Evolutionary conservation across 176 grass and related monocot genomes (phyloP), one percentile per base, ranked within the genome.

Genomic region (Poa annua): DNA sequence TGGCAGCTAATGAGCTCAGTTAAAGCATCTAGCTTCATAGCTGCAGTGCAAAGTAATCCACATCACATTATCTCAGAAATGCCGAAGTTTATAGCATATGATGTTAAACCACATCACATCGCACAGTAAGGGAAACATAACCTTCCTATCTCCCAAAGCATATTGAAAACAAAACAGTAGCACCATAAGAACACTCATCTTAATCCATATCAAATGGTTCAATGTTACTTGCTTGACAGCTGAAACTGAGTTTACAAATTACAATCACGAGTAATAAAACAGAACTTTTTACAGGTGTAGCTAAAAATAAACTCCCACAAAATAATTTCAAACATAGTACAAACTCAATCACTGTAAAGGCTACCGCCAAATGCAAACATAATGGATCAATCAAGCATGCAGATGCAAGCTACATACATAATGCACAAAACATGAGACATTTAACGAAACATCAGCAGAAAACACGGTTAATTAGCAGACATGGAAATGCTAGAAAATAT

Each of bases 361-460:
- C 25, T 25, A 76, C 25, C 36, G 51, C 35, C 51, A 11, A 74
- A 36, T 76, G 76, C 48, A 83, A 76, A 62, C n/a, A 44, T 32
- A 55, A 86, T 39, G 17, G 79, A 61, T 91, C 85, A 99, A 91
- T 96, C 89, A 17, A 96, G 85, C 82, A 96, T n/a, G n/a, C n/a
- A n/a, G n/a, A n/a, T n/a, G n/a, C n/a, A n/a, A n/a, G n/a, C 35
- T 38, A 38, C 35, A 38, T 38, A 38, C 35, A 38, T 38, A 38
- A 38, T 5, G 35, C 35, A 38, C 35, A 38, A 38, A 38, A 38
- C 35, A 38, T 38, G 35, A 38, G 35, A 38, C 35, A 5, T 38
- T 38, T 38, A 38, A 38, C 35, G 6, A 3, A 38, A 38, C 35
- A 38, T 38, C 35, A 38, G 35, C 35, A 38, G 35, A 38, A 38